Percentiles rank a stretch among this genome's conserved stretches.
Evolutionary conservation across 108 stramenopile species (phyloP).

Genomic region (Nitzschia sp.): DNA sequence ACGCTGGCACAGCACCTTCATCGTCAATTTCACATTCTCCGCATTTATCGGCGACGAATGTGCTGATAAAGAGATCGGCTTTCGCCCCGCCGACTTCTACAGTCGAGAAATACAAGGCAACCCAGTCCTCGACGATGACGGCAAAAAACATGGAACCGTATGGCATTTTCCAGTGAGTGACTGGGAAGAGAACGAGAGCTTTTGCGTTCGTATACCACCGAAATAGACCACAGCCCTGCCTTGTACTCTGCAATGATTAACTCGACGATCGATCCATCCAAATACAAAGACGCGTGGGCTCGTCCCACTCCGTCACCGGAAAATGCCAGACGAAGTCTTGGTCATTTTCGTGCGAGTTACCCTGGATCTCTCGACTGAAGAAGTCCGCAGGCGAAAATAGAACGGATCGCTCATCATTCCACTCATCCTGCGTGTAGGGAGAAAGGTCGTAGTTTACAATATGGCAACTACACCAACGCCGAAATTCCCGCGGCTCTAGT

Average conservation of each 20-base stretch:
- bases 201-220: conserved; percentile 63
- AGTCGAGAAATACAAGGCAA: conserved; percentile 89
- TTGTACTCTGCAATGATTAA: neutral
- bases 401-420: conserved; percentile 56
- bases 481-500: conserved; percentile 73
- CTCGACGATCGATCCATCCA: conserved; percentile 11
- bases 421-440: conserved; percentile 49
- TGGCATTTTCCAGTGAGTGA: conserved; percentile 90
- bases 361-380: conserved; percentile 88
- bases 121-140: neutral
- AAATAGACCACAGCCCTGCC: neutral
- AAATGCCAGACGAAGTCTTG: conserved; percentile 76
- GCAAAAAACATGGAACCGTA: conserved; percentile 13
- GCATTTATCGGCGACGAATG: conserved; percentile 67
- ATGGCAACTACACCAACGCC: conserved; percentile 80
- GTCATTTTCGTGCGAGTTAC: conserved; percentile 32
- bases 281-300: conserved; percentile 41
- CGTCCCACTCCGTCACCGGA: conserved; percentile 75
- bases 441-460: conserved; percentile 79
- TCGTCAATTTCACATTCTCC: conserved; percentile 82
- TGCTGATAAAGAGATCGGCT: conserved; percentile 66
- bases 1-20: conserved; percentile 82
- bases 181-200: conserved; percentile 75
- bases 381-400: conserved; percentile 71
- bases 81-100: conserved; percentile 78